phyloP scores from a whole-genome alignment of 140 eudicot species.

The Ambrosia hybrid region DNA sequence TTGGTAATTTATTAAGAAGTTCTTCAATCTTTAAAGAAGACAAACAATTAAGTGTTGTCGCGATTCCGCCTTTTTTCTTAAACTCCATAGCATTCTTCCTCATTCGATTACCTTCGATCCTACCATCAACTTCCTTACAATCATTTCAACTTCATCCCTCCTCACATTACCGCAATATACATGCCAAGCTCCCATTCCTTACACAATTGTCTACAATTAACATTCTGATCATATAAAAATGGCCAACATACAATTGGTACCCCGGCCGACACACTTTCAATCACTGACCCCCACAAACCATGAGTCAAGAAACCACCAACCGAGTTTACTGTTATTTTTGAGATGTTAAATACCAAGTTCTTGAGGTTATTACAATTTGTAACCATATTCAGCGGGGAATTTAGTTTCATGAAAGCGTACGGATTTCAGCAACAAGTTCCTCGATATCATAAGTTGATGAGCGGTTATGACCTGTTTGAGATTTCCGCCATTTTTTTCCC shows the following conservation, averaged over 20 bases:
- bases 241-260: no score
- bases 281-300: no score
- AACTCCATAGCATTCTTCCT: conserved; percentile 30
- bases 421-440: conserved; percentile 15
- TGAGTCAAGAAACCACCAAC: neutral
- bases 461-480: neutral
- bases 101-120: neutral
- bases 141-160: conserved; percentile 35
- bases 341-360: neutral
- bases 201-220: no score
- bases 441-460: conserved; percentile 15
- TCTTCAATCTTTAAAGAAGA: neutral
- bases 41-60: neutral
- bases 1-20: no score
- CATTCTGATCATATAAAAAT: no score
- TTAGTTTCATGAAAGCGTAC: conserved; percentile 4
- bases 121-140: neutral
- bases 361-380: no score
- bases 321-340: neutral
- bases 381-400: neutral
- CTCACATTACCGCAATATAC: conserved; percentile 21
- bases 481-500: conserved; percentile 21
- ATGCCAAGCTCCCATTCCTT: conserved; percentile 11
- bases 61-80: conserved; percentile 10
- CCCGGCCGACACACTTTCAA: no score